Evolutionary conservation across 352 stramenopile species (phyloP).

Genomic region (Pythium dissotocum): DNA sequence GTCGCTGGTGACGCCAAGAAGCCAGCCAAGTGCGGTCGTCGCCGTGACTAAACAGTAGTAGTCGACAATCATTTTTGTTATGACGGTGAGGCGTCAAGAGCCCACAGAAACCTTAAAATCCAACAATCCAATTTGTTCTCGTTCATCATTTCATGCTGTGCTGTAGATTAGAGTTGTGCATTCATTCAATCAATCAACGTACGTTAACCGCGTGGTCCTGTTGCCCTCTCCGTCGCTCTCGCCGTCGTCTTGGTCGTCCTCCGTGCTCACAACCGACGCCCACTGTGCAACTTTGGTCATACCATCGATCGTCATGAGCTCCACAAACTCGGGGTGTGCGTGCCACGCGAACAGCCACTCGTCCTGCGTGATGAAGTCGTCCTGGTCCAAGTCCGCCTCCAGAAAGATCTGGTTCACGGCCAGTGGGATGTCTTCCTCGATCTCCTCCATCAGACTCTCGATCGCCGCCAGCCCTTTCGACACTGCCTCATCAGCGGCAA

Average conservation of each 20-base stretch:
- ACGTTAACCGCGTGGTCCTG: conserved; percentile 53
- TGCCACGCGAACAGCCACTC: conserved; percentile 86
- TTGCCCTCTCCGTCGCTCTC: conserved; percentile 36
- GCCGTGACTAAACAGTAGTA: conserved; percentile 14
- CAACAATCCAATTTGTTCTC: background rate
- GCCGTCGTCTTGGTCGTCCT: conserved; percentile 23
- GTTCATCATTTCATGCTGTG: background rate
- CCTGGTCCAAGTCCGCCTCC: conserved; percentile 72
- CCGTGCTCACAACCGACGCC: conserved; percentile 57
- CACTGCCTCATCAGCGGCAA: conserved; percentile 50
- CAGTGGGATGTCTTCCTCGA: conserved; percentile 80
- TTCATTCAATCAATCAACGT: conserved; percentile 46
- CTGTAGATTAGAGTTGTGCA: background rate
- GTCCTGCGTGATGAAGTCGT: conserved; percentile 77
- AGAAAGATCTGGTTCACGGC: conserved; percentile 85
- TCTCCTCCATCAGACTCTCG: conserved; percentile 71
- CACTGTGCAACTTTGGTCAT: conserved; percentile 86
- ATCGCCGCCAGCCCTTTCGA: conserved; percentile 55
- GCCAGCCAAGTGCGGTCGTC: conserved; percentile 18
- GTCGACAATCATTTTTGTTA: background rate
- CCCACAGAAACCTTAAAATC: background rate
- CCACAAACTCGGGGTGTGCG: conserved; percentile 76
- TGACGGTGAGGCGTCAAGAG: background rate
- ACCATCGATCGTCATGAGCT: conserved; percentile 82
- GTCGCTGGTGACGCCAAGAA: conserved; percentile 9